Evolutionary conservation across 768 basidiomycete species (phyloP), one percentile per base, ranked within the genome.

Genomic region (Podaxis mareebaensis): DNA sequence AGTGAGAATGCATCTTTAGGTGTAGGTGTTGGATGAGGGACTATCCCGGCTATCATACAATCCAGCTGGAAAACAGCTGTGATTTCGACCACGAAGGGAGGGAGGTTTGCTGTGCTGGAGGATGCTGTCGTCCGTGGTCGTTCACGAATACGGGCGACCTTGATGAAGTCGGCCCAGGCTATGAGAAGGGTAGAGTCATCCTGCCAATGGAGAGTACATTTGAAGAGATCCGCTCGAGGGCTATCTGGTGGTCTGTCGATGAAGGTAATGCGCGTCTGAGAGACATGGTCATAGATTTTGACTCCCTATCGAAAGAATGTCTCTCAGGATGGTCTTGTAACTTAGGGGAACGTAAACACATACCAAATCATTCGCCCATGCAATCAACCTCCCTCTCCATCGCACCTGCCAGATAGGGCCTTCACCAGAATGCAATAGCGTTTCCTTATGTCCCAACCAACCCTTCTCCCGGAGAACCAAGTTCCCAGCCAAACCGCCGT

Each of bases 391-490:
- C 1, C 88, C 89, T 69, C 87, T 80, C 97, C 97, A 99, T 62
- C 90, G 83, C 10, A 89, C 86, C 57, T 89, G 87, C 95, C 95
- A 98, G 58, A 99, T 93, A 0, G 97, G 93, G 11, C 96, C 97
- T 76, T 99, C 97, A 3, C 90, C 92, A 4, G 73, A 80, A 70
- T 95, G 90, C 20, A 97, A 73, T 5, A 89, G 74, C 0, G 89
- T 92, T 73, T 96, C 95, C 70, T 93, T 97, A 69, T 97, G 92
- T 0, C 96, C 95, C 1, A 98, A 76, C 96, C 97, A 98, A 5
- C 95, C 93, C 72, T 97, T 98, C 79, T 98, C 96, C 66, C 92
- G 86, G 68, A 97, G 69, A n/a, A 92, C 79, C 28, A 99, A 78
- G 22, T 82, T 87, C 3, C 97, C 96, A 0, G 93, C 90, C 83